Base-by-base conservation (phyloP, 75 land plant species). In the Sequoia sempervirens region DNA sequence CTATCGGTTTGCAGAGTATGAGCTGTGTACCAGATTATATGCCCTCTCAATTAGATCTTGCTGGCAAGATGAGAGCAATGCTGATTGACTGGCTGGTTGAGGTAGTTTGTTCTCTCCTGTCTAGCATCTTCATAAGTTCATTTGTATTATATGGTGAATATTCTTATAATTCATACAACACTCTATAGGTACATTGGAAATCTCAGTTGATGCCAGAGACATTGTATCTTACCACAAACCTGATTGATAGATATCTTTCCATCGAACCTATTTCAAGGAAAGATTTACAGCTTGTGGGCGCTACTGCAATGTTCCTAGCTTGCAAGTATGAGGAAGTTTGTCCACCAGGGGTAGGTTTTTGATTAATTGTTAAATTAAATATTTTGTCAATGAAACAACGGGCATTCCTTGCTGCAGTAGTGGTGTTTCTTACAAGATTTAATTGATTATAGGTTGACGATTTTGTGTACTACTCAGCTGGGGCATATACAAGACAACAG, bases 1-100 rank as follows among this genome's bases (percentile, higher is more conserved):
- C 28, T 26, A 26, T 64, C 68, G 1, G n/a, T 26, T 5, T 75
- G 79, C 79, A 80, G 81, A 7, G 26, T 50, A 50, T 80, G 56
- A 80, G 81, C 56, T 80, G 53, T n/a, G 56, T 80, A 8, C 87
- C 88, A 11, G 92, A 93, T 68, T 97, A 96, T 70, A 96, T 96
- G 92, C 84, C 81, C n/a, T 86, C 80, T 0, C 99, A 97, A 82
- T 72, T 86, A 0, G 95, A 96, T 10, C 89, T 97, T 79, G 96
- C 91, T 83, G 90, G 84, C 32, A 91, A 84, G 86, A 96, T 97
- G 98, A 94, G 99, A 78, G 91, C 93, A 2, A 92, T 97, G 34
- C 87, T 97, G 15, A 86, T 91, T 46, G 96, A 96, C 64, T 96
- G 98, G 99, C 81, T 97, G 52, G 88, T 96, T 54, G 96, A 97